Conservation (phyloP, 2,329 filamentous ascomycete species). For the Immersiporthe knoxdaviesiana region DNA sequence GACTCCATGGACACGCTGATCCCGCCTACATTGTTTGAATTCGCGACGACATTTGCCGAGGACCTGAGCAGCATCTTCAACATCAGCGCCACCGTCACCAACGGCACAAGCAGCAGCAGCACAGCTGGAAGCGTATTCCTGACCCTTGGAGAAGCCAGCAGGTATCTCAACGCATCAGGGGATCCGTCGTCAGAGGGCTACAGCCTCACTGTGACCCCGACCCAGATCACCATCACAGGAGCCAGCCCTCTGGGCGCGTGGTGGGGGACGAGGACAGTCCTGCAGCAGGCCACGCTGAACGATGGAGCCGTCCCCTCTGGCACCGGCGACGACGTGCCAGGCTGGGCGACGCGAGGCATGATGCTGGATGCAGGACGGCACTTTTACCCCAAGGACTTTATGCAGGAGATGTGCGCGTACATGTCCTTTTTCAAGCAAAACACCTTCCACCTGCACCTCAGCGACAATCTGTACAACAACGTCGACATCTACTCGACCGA, state of each 20-base stretch:
- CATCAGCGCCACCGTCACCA: conserved; percentile 37
- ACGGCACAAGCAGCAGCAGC: conserved; percentile 29
- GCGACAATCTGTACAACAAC: conserved; percentile 59
- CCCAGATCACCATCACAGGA: conserved; percentile 51
- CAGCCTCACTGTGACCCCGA: conserved; percentile 44
- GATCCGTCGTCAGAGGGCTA: conserved; percentile 54
- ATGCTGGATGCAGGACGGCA: conserved; percentile 59
- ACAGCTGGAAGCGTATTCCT: conserved; percentile 44
- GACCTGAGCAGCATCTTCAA: conserved; percentile 39
- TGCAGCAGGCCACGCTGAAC: conserved; percentile 53
- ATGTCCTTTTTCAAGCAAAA: conserved; percentile 66
- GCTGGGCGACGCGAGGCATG: conserved; percentile 53
- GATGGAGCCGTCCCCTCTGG: conserved; percentile 47
- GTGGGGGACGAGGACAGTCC: conserved; percentile 60
- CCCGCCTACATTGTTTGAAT: conserved; percentile 52
- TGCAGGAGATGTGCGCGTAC: conserved; percentile 62
- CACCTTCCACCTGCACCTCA: conserved; percentile 60
- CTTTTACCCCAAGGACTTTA: conserved; percentile 57
- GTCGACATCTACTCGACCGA: conserved; percentile 50
- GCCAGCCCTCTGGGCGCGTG: conserved; percentile 59
- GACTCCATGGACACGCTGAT: conserved; percentile 53
- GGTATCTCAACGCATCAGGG: conserved; percentile 50
- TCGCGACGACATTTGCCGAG: conserved; percentile 49
- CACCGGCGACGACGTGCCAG: conserved; percentile 51
- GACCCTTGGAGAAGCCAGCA: conserved; percentile 46